A percentile compares a stretch with the other conserved stretches of the same genome.
Conservation (phyloP, 371 early-diverging fungal genomes). For the Mucor mucedo region DNA sequence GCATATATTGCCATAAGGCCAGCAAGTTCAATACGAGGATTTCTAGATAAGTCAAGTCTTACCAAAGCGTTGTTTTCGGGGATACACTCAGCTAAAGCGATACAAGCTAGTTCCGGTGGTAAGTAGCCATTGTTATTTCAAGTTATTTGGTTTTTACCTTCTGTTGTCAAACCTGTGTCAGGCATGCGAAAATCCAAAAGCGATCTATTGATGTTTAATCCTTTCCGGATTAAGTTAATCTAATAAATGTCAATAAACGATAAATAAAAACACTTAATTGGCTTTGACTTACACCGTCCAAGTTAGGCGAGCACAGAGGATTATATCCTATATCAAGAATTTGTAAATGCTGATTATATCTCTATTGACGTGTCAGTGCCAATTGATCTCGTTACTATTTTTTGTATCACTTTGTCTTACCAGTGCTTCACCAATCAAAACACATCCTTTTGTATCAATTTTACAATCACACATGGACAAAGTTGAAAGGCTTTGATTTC, state of each 20-base stretch:
- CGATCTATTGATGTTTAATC: conserved; percentile 66
- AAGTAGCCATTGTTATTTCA: neutral
- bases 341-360: conserved; percentile 53
- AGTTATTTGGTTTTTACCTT: conserved; percentile 42
- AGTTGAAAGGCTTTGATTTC: conserved; percentile 57
- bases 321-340: conserved; percentile 54
- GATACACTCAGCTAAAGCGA: conserved; percentile 79
- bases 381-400: conserved; percentile 51
- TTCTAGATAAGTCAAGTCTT: conserved; percentile 76
- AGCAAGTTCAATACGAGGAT: conserved; percentile 74
- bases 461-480: conserved; percentile 61
- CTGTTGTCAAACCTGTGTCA: conserved; percentile 63
- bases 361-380: conserved; percentile 41
- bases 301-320: conserved; percentile 36
- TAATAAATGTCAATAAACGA: conserved; percentile 3
- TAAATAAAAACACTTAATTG: neutral
- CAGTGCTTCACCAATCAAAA: conserved; percentile 65
- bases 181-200: conserved; percentile 69
- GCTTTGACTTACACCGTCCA: conserved; percentile 52
- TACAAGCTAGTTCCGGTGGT: conserved; percentile 49
- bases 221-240: conserved; percentile 64
- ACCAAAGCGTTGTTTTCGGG: conserved; percentile 72
- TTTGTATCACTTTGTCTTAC: neutral
- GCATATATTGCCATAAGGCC: conserved; percentile 81
- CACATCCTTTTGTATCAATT: conserved; percentile 59